Conservation (phyloP, 345 rosid species). For the Lepidium africanum region DNA sequence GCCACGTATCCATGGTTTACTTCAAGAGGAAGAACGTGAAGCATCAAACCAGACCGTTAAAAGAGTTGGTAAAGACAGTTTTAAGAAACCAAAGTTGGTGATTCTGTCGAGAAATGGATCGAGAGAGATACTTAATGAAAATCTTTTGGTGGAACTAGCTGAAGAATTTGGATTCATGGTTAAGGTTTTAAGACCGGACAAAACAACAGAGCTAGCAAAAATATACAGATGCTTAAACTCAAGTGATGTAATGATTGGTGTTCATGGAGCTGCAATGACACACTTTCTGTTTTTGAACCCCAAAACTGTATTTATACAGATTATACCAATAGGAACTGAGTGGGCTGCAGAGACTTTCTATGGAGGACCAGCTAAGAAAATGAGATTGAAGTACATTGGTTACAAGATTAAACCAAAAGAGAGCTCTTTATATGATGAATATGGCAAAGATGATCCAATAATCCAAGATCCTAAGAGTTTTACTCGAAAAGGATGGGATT, state of each 20-base stretch:
- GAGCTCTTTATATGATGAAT: slow-evolving; percentile 56
- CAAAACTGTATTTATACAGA: slow-evolving; percentile 56
- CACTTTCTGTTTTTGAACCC: slow-evolving; percentile 76
- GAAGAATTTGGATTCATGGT: slow-evolving; percentile 54
- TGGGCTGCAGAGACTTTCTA: slow-evolving; percentile 79
- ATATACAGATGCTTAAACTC: slow-evolving; percentile 50
- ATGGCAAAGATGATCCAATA: slow-evolving; percentile 46
- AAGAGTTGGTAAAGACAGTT: background rate
- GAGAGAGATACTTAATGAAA: slow-evolving; percentile 51
- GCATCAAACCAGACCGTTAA: background rate
- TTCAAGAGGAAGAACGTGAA: slow-evolving; percentile 28
- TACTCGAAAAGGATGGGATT: slow-evolving; percentile 61
- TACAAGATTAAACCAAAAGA: slow-evolving; percentile 53
- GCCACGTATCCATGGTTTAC: slow-evolving; percentile 49
- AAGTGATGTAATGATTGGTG: slow-evolving; percentile 70
- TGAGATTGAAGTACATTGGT: slow-evolving; percentile 52
- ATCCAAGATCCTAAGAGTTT: slow-evolving; percentile 50
- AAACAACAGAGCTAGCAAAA: slow-evolving; percentile 57
- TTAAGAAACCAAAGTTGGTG: slow-evolving; percentile 48
- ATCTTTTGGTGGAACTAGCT: slow-evolving; percentile 39
- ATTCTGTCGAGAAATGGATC: slow-evolving; percentile 55
- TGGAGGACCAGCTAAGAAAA: slow-evolving; percentile 63
- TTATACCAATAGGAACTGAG: slow-evolving; percentile 72
- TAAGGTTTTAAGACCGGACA: slow-evolving; percentile 46
- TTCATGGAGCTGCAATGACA: slow-evolving; percentile 88